Base-by-base conservation (phyloP, 352 stramenopile genomes). In the Globisporangium acanthophoron region DNA sequence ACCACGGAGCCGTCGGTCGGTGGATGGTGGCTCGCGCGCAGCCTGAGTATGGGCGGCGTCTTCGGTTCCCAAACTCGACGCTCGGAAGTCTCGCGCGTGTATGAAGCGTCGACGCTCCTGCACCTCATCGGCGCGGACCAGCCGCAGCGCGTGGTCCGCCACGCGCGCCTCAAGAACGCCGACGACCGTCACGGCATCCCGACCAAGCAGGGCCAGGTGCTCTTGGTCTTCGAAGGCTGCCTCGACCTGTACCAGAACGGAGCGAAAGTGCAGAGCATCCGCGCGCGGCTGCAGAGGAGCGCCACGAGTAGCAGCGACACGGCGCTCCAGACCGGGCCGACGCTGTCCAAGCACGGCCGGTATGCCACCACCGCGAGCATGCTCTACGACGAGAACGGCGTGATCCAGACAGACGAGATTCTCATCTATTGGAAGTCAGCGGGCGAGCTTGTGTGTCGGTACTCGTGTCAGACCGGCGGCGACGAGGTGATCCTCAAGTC, bases 401-500 rank as follows among this genome's bases (percentile, higher is more conserved):
- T 71, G 7, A 46, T 80, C 12, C 45, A 69, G 33, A 78, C 72
- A 1, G 68, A 78, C n/a, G 73, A 85, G 56, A 56, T 78, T 15
- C 66, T 90, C 13, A 59, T 90, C 18, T 90, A 87, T 47, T 88
- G 77, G 77, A 76, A 82, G 61, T 72, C 79, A 1, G 58, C 78
- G 5, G 61, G 57, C 27, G 79, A 90, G 58, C 35, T 90, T 6
- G 74, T 90, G 4, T 90, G 80, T 52, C 74, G 80, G 33, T 90
- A 85, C 58, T 78, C 81, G 45, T 73, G 67, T 24, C 76, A 84
- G 29, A 82, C 73, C 4, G 62, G 48, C 2, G 76, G 76, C 2
- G 75, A 88, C 12, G 82, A 90, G 49, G 69, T 90, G 45, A 69
- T 90, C 18, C 65, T 92, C 40, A 80, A 87, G 52, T 85, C 74